These are phyloP conservation scores for Ambrosia artemisiifolia DNA, from an alignment of 129 eudicot species.

Conservation along the genomic window DNA sequence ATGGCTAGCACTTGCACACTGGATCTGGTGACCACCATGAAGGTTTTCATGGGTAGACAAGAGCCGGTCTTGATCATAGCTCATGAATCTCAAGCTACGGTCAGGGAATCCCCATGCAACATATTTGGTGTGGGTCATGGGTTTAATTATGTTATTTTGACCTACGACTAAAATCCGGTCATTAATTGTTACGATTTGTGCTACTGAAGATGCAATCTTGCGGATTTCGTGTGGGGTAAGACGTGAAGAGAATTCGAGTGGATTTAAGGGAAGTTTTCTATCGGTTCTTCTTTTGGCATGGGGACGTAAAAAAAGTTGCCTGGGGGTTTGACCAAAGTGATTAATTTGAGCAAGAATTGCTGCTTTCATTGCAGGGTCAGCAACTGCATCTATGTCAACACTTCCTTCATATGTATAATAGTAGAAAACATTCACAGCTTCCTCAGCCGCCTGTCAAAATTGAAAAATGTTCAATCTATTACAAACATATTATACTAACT, in stretches of 20 bases:
- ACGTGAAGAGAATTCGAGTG: conserved; percentile 51
- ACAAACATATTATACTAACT: not conserved
- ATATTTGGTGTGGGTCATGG: conserved; percentile 68
- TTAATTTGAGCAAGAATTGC: conserved; percentile 94
- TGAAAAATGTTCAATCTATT: not conserved
- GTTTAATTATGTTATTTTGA: conserved; percentile 68
- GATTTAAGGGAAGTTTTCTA: conserved; percentile 57
- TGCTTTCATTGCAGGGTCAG: conserved; percentile 96
- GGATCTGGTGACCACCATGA: conserved; percentile 80
- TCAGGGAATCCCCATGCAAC: conserved; percentile 99
- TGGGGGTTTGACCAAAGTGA: conserved; percentile 98
- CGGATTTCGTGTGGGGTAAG: conserved; percentile 74
- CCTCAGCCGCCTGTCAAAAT: conserved; percentile 81
- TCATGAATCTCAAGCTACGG: conserved; percentile 70
- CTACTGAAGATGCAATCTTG: conserved; percentile 48
- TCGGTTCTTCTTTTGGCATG: conserved; percentile 70
- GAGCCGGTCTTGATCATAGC: conserved; percentile 74
- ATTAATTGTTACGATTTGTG: conserved; percentile 56
- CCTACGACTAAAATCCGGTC: conserved; percentile 69
- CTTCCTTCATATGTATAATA: conserved; percentile 94
- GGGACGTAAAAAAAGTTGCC: conserved; percentile 76
- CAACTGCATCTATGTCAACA: conserved; percentile 87
- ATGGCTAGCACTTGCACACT: conserved; percentile 74
- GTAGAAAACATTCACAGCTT: conserved; percentile 92
- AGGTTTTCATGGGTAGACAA: conserved; percentile 94